A percentile compares a stretch with the other conserved stretches of the same genome.
These are phyloP conservation scores for Euphorbia lathyris DNA, from an alignment of 345 rosid species.

Conservation along the genomic window DNA sequence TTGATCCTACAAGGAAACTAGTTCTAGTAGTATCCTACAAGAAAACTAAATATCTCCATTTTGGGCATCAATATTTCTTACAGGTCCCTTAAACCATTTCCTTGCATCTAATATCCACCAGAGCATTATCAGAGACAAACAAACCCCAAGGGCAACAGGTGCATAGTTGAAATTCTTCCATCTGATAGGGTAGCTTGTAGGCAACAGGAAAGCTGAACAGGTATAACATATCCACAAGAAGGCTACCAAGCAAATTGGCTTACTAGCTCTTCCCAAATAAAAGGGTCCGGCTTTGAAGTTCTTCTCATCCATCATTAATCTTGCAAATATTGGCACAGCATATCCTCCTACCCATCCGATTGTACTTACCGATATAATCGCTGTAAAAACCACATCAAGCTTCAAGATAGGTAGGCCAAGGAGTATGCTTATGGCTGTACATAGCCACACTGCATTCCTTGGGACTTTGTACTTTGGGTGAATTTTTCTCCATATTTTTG, in stretches of 20 bases:
- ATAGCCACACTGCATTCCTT: constrained; percentile 58
- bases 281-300: constrained; percentile 59
- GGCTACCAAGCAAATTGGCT: constrained; percentile 47
- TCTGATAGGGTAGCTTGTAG: constrained; percentile 46
- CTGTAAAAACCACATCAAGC: constrained; percentile 53
- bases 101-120: constrained; percentile 63
- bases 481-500: constrained; percentile 47
- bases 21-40: no score
- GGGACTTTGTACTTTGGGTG: constrained; percentile 63
- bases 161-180: constrained; percentile 60
- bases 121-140: constrained; percentile 43
- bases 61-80: constrained; percentile 41
- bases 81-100: constrained; percentile 67
- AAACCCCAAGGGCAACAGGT: constrained; percentile 48
- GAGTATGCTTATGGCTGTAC: constrained; percentile 50
- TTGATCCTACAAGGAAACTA: no score
- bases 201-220: constrained; percentile 54
- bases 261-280: constrained; percentile 53
- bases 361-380: constrained; percentile 59
- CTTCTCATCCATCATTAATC: constrained; percentile 56
- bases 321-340: constrained; percentile 55
- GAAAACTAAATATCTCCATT: not conserved
- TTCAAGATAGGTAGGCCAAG: constrained; percentile 60
- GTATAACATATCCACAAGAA: constrained; percentile 67
- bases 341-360: constrained; percentile 71